Evolutionary conservation across 345 rosid genomes (phyloP).

Genomic region (Alliaria petiolata): DNA sequence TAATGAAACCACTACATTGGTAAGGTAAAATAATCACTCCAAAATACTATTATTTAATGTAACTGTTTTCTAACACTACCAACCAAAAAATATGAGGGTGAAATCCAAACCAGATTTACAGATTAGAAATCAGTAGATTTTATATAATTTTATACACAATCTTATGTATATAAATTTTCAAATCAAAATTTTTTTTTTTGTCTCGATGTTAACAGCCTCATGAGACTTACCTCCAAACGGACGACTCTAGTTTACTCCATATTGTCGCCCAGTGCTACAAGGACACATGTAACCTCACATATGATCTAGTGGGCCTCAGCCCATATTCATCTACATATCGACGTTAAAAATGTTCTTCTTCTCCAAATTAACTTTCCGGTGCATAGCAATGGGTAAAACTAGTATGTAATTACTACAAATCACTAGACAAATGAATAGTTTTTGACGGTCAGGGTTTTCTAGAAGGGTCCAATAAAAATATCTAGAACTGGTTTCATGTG

Average conservation of each 20-base stretch:
- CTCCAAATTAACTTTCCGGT: too few species aligned
- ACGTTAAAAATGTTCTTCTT: too few species aligned
- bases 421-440: not conserved
- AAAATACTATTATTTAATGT: not conserved
- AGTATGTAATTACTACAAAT: not conserved
- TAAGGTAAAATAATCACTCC: not conserved
- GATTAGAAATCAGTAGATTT: too few species aligned
- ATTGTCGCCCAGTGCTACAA: not conserved
- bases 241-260: constrained; percentile 4
- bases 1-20: not conserved
- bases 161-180: too few species aligned
- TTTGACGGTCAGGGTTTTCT: not conserved
- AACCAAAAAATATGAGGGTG: too few species aligned
- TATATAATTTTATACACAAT: too few species aligned
- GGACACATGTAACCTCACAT: not conserved
- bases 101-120: too few species aligned
- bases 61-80: too few species aligned
- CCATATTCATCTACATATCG: not conserved
- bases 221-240: not conserved
- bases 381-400: too few species aligned
- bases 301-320: not conserved
- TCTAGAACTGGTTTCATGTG: not conserved
- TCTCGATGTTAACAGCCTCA: too few species aligned
- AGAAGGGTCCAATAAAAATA: not conserved
- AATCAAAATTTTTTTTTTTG: too few species aligned